Percentiles rank a stretch among this genome's conserved stretches.
These are phyloP conservation scores for Yueomyces sp. DNA, from an alignment of 1,139 yeast genomes.

Conservation along the genomic window DNA sequence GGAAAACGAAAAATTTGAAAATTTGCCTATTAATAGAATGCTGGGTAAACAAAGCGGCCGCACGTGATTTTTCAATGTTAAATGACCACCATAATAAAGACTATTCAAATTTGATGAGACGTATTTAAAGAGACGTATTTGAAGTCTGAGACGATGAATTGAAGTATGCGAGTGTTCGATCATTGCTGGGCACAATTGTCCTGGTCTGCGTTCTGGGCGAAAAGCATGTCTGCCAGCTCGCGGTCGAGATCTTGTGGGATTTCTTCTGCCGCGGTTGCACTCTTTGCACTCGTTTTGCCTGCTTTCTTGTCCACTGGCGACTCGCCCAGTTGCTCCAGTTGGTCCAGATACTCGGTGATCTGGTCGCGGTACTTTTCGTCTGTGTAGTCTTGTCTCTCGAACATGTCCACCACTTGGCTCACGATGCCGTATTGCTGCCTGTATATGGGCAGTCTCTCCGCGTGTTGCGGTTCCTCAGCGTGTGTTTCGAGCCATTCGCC, in stretches of 20 bases:
- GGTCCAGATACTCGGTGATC: conserved; percentile 47
- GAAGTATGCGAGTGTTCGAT: too few relatives aligned
- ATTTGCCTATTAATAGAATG: too few relatives aligned
- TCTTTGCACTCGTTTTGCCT: not conserved
- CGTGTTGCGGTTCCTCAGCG: conserved; percentile 5
- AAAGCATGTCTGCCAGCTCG: not conserved
- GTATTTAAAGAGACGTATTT: too few relatives aligned
- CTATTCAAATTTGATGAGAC: too few relatives aligned
- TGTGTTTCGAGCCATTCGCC: conserved; percentile 23
- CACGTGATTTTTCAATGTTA: too few relatives aligned
- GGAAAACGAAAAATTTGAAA: too few relatives aligned
- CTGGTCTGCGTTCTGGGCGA: not conserved
- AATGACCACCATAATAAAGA: too few relatives aligned
- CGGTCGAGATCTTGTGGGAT: not conserved
- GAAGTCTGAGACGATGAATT: too few relatives aligned
- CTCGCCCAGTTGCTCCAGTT: conserved; percentile 71
- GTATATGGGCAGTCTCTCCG: conserved; percentile 39
- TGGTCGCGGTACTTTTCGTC: conserved; percentile 37
- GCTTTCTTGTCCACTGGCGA: conserved; percentile 44
- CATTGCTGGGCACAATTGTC: too few relatives aligned
- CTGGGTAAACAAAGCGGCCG: too few relatives aligned
- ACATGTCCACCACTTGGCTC: conserved; percentile 39
- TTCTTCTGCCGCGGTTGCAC: not conserved
- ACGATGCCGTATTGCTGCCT: conserved; percentile 43
- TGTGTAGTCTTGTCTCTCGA: conserved; percentile 40